Base-by-base conservation (phyloP, 495 filamentous ascomycete species). In the Extremus antarcticus region DNA sequence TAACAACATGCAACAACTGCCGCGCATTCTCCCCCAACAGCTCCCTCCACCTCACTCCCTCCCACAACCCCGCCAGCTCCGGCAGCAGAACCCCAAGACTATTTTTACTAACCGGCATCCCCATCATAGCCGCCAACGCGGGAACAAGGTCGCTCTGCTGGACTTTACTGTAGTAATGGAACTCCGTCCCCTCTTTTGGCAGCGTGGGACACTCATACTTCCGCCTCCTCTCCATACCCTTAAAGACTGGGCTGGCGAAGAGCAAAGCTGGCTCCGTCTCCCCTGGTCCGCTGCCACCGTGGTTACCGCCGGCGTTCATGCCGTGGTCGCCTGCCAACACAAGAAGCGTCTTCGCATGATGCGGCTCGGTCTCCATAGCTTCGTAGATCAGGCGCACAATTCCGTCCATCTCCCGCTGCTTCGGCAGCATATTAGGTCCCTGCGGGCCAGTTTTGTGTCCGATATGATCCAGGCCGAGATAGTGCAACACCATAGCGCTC, bases 251-350 rank as follows among this genome's bases (percentile, higher is more conserved):
- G 11, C 91, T 94, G 35, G 95, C 81, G 65, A 99, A 96, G 25
- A 95, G 76, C 40, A 99, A 70, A 15, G 92, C 92, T 0, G 92
- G 83, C 0, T 90, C 95, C 10, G 92, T 97, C 71, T 99, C 92
- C 4, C 94, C 89, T 17, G 86, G 78, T 2, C 87, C 85, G 19
- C 94, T 95, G 7, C 91, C 92, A 11, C 92, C 92, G 67, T 99
- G 92, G 63, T 97, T 97, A 2, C 92, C 92, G 38, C 89, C 92
- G 61, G 97, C 92, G 63, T 96, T 99, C 92, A 99, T 99, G 19
- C 92, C 92, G 66, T 99, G 92, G 65, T 99, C 92, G 43, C 92
- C 92, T 52, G 82, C 88, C 8, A 99, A 71, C 1, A 99, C 79
- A 49, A 99, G 78, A 16, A 97, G 74, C 2, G 91, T 89, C 19